Percentiles rank a stretch among this genome's conserved stretches.
Conservation (phyloP, 176 grass and related monocot genomes). For the Themeda triandra region DNA sequence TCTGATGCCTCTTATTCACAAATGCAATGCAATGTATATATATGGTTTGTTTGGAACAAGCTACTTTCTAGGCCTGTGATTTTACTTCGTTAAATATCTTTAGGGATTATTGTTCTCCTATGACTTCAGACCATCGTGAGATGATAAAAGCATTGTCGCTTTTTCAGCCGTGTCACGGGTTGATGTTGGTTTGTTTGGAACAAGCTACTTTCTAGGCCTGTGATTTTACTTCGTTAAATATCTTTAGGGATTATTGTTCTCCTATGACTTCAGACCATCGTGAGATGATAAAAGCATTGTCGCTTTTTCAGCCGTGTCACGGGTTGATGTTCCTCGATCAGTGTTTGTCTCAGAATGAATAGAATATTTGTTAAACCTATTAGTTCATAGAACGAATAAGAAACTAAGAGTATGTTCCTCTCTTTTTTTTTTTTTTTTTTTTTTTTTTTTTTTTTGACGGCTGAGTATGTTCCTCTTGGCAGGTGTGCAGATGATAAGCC, state of each 20-base stretch:
- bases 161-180: neutral
- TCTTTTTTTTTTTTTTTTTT: no score
- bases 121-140: neutral
- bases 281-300: neutral
- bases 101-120: neutral
- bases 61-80: neutral
- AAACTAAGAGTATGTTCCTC: neutral
- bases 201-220: no score
- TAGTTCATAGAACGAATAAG: neutral
- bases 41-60: neutral
- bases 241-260: neutral
- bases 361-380: neutral
- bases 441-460: no score
- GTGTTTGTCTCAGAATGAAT: neutral
- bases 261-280: neutral
- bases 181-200: neutral
- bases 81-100: neutral
- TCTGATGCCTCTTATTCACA: neutral
- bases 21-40: neutral
- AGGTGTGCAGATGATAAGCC: conserved; percentile 63
- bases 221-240: neutral
- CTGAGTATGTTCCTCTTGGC: neutral
- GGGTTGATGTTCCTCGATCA: neutral
- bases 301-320: neutral
- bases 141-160: neutral